These are phyloP conservation scores for Hypoxylon sp. DNA, from an alignment of 2,329 filamentous ascomycete genomes.

Conservation along the genomic window DNA sequence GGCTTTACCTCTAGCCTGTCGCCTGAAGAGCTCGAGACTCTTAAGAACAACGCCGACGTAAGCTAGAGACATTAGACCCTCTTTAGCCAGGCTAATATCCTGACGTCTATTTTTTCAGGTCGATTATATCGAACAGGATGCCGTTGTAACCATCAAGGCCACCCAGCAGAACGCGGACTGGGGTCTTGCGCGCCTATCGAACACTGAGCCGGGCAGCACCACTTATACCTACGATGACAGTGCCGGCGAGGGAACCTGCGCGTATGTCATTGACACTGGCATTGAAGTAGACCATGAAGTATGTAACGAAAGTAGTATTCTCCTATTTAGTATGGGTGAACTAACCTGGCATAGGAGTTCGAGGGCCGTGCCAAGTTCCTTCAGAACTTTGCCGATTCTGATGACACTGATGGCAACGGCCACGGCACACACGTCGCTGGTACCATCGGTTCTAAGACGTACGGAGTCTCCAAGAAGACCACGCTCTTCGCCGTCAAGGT, in stretches of 20 bases:
- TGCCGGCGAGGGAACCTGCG: conserved; percentile 59
- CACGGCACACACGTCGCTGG: conserved; percentile 60
- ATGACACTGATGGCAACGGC: conserved; percentile 55
- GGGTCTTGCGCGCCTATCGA: conserved; percentile 62
- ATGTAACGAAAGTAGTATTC: conserved; percentile 7
- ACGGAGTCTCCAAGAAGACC: conserved; percentile 63
- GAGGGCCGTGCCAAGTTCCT: conserved; percentile 57
- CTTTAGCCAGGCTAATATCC: conserved; percentile 13
- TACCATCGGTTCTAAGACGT: conserved; percentile 56
- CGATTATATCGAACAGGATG: conserved; percentile 54
- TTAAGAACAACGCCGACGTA: conserved; percentile 58
- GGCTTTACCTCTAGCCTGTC: conserved; percentile 62
- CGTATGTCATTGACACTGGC: conserved; percentile 69
- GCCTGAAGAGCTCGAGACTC: conserved; percentile 56
- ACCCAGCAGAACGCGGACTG: conserved; percentile 54
- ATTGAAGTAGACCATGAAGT: conserved; percentile 60
- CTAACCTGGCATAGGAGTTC: conserved; percentile 53
- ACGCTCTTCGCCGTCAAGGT: conserved; percentile 63
- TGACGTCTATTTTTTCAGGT: conserved; percentile 45
- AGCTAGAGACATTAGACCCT: conserved; percentile 30
- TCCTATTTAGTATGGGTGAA: neutral
- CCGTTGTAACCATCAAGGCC: conserved; percentile 47
- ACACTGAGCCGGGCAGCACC: conserved; percentile 52
- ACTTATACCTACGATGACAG: conserved; percentile 60
- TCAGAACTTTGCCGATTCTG: conserved; percentile 50